A percentile compares a stretch with the other conserved stretches of the same genome.
Evolutionary conservation across 2,329 filamentous ascomycete genomes (phyloP).

Genomic region (Exophiala aquamarina): DNA sequence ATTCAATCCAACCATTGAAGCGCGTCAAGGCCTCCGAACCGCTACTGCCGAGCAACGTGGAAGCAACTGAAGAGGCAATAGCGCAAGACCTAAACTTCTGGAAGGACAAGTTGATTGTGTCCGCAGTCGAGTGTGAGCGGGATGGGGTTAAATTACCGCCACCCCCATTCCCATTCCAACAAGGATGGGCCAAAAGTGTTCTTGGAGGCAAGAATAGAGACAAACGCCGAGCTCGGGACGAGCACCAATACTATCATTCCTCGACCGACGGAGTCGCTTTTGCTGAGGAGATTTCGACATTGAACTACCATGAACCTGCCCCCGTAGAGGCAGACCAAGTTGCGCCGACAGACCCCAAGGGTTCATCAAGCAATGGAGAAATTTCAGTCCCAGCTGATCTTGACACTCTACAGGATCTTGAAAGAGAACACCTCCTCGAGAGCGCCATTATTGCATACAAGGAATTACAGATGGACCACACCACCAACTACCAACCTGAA

Average conservation of each 20-base stretch:
- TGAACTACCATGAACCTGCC: slow-evolving; percentile 17
- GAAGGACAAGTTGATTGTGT: slow-evolving; percentile 71
- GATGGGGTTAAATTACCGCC: slow-evolving; percentile 66
- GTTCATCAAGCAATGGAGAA: slow-evolving; percentile 6
- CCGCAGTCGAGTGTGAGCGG: slow-evolving; percentile 81
- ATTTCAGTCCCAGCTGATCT: slow-evolving; percentile 56
- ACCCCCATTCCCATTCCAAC: slow-evolving; percentile 85
- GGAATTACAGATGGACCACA: slow-evolving; percentile 47
- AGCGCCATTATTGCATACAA: slow-evolving; percentile 48
- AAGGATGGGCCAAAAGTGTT: slow-evolving; percentile 68
- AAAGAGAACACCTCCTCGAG: slow-evolving; percentile 33
- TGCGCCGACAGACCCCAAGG: slow-evolving; percentile 19
- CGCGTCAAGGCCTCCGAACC: slow-evolving; percentile 30
- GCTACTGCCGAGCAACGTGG: too few species aligned
- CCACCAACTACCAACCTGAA: slow-evolving; percentile 47
- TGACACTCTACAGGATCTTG: slow-evolving; percentile 55
- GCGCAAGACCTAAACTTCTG: slow-evolving; percentile 56
- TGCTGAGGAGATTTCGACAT: slow-evolving; percentile 9
- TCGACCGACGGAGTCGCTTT: slow-evolving; percentile 40
- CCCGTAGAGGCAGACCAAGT: slow-evolving; percentile 42
- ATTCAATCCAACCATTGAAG: slow-evolving; percentile 29
- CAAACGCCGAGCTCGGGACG: slow-evolving; percentile 18
- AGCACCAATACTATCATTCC: slow-evolving; percentile 16
- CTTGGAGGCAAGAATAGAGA: slow-evolving; percentile 45
- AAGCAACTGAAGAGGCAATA: slow-evolving; percentile 42